A percentile compares a stretch with the other conserved stretches of the same genome.
phyloP scores from a whole-genome alignment of 371 early-diverging fungal species.

The Apophysomyces ossiformis region DNA sequence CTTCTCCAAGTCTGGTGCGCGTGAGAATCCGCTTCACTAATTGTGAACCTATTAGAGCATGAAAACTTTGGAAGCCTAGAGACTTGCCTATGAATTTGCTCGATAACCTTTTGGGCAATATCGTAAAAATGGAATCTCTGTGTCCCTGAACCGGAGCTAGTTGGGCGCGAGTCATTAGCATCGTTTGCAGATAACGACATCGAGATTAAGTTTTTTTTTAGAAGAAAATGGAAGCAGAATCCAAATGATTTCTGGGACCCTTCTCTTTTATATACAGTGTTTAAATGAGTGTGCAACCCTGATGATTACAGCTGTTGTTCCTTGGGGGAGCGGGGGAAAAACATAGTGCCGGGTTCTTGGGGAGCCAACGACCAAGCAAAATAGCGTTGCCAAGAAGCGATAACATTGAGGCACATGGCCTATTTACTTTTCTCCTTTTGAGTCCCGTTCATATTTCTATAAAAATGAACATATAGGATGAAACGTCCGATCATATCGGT shows the following conservation, averaged over 20 bases:
- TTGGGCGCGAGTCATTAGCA: neutral
- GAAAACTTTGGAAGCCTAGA: too few species aligned
- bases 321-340: constrained; percentile 1
- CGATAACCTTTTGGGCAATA: constrained; percentile 34
- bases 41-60: neutral
- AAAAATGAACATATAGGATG: neutral
- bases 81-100: constrained; percentile 32
- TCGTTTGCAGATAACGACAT: neutral
- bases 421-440: neutral
- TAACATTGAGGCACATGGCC: neutral
- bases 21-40: constrained; percentile 28
- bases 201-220: neutral
- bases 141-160: constrained; percentile 2
- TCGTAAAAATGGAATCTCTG: constrained; percentile 25
- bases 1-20: constrained; percentile 29
- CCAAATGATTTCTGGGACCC: neutral
- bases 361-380: neutral
- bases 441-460: neutral
- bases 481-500: too few species aligned
- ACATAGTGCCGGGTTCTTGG: neutral
- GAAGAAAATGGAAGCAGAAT: neutral
- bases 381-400: neutral
- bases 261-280: neutral
- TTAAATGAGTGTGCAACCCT: neutral
- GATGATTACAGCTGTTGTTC: neutral